Evolutionary conservation across 176 grass and related monocot species (phyloP).

Genomic region (Oryza punctata): DNA sequence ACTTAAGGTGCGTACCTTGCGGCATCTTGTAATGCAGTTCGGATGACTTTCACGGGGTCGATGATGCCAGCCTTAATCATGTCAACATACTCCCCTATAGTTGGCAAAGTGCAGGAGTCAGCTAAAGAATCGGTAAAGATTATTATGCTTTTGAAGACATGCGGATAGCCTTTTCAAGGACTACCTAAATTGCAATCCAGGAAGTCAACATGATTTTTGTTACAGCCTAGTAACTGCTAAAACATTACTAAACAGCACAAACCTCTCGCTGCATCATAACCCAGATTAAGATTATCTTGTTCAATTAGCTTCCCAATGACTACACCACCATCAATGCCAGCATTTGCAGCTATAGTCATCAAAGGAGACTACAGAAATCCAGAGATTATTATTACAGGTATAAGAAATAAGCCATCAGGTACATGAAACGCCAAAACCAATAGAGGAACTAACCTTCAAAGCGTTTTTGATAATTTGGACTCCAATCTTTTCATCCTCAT

Average conservation of each 20-base stretch:
- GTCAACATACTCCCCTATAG: constrained; percentile 83
- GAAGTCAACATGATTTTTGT: background rate
- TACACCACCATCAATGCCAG: constrained; percentile 73
- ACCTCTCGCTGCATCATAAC: constrained; percentile 96
- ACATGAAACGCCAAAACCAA: constrained; percentile 16
- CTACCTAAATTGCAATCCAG: background rate
- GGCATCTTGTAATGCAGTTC: constrained; percentile 84
- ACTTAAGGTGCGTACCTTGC: constrained; percentile 53
- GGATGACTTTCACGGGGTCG: constrained; percentile 87
- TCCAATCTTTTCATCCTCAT: constrained; percentile 84
- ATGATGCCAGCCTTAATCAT: constrained; percentile 93
- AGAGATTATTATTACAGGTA: constrained; percentile 5
- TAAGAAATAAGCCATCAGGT: background rate
- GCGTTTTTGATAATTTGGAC: constrained; percentile 93
- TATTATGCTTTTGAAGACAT: constrained; percentile 10
- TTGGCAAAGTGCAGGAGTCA: constrained; percentile 29
- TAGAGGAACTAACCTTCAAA: constrained; percentile 65
- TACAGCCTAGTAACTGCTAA: constrained; percentile 4
- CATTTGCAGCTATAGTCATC: constrained; percentile 81
- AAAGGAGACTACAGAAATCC: constrained; percentile 65
- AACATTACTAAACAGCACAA: constrained; percentile 17
- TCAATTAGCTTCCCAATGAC: constrained; percentile 85
- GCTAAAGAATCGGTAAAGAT: constrained; percentile 5
- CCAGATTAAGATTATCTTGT: constrained; percentile 76
- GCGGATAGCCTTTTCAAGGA: background rate